These are phyloP conservation scores for Botrytis squamosa DNA, from an alignment of 2,329 filamentous ascomycete genomes.

Conservation along the genomic window DNA sequence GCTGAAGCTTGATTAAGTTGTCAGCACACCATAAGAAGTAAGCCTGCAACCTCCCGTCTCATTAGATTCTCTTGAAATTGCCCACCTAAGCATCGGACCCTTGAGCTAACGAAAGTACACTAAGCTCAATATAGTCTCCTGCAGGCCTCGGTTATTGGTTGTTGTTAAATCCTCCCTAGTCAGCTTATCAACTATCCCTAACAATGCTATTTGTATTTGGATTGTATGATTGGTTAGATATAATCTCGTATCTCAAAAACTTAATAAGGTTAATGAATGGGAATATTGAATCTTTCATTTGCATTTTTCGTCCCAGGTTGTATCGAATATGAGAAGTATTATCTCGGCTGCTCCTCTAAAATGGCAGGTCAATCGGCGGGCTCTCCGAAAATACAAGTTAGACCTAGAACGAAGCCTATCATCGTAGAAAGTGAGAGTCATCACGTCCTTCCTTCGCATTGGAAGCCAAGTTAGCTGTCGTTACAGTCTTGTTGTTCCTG, in stretches of 20 bases:
- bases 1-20: not conserved
- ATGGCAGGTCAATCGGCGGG: not conserved
- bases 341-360: not conserved
- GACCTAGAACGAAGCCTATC: not conserved
- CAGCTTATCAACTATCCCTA: constrained; percentile 16
- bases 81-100: not conserved
- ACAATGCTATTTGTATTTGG: not conserved
- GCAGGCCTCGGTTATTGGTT: not conserved
- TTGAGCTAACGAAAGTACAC: not conserved
- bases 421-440: not conserved
- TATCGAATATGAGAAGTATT: not conserved
- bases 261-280: not conserved
- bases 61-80: not conserved
- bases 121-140: not conserved
- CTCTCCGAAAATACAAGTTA: not conserved
- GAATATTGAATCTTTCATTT: not conserved
- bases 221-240: not conserved
- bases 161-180: not conserved
- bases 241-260: not conserved
- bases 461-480: not conserved
- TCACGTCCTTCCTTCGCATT: not conserved
- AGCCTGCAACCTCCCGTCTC: constrained; percentile 3
- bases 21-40: not conserved
- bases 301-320: not conserved
- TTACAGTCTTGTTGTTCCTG: not conserved